Base-by-base conservation (phyloP, 768 basidiomycete genomes). In the Lyophyllum semitale region DNA sequence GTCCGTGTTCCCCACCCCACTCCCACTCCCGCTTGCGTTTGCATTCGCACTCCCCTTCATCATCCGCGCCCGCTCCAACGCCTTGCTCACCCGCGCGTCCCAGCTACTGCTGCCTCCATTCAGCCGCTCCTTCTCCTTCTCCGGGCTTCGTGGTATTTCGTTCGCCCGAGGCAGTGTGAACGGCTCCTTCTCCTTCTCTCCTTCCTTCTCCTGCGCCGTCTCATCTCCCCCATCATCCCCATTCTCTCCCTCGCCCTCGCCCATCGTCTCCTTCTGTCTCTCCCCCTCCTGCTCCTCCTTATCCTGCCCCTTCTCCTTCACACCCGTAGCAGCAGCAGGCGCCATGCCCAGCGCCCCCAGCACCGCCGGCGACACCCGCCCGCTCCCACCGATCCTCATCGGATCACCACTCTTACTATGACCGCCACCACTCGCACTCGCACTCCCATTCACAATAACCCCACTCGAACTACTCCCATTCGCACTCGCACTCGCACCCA, bases 31-130 rank as follows among this genome's bases (percentile, higher is more conserved):
- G 37, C 37, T n/a, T n/a, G n/a, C n/a, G n/a, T 32, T 40, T 20
- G 38, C 17, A 40, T 17, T 40, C 13, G 43, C 4, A 23, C 6
- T 23, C 33, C 1, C 33, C 18, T 43, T 44, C 6, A 29, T 4
- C 22, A 8, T 18, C 42, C 27, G 47, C 18, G 53, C 53, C 35
- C 53, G 29, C 53, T 58, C 53, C 2, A 58, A 29, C 30, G 57
- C 57, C 57, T 46, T 58, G 41, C 49, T 59, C 6, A 59, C 54
- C 41, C 58, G 43, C 45, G 41, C 46, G 29, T 59, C 54, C 58
- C 58, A 59, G 42, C 47, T 55, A 22, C 41, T 51, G 11, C 41
- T 48, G 17, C 37, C 37, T 40, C 9, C 18, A 32, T 17, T 51
- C 45, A n/a, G 26, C 54, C 2, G 6, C 3, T 6, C 42, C 26